Base-by-base conservation (phyloP, 495 filamentous ascomycete species). In the Xylaria nigripes region DNA sequence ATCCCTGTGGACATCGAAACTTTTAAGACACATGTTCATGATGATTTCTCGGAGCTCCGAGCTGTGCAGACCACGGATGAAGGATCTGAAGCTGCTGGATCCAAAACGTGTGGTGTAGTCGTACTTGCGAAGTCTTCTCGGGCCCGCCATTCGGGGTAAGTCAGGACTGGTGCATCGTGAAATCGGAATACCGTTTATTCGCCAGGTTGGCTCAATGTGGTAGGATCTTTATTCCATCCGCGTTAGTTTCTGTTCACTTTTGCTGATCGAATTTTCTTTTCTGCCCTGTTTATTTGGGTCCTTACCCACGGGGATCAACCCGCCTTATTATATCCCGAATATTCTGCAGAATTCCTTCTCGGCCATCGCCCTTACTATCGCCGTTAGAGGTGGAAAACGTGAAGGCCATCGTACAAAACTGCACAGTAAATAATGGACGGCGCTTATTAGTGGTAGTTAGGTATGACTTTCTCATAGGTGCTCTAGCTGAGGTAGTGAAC, bases 41-140 rank as follows among this genome's bases (percentile, higher is more conserved):
- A 55, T 55, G 27, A 55, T 36, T 42, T 55, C 53, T 23, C 53
- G 36, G 5, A 55, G 53, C 3, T 55, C 53, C 2, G 53, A 55
- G 25, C 53, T 44, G 27, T 40, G 53, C 18, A 55, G 46, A 6
- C 16, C 27, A 10, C 38, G 47, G 0, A 55, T 46, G 16, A 22
- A n/a, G 12, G 40, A 32, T 12, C 22, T 34, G 32, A 55, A 24
- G 2, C 15, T 34, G 32, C 4, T 13, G 6, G 32, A 36, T 30
- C 27, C 32, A 12, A 10, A 29, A 32, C 25, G 25, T 24, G 6
- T n/a, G 5, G 1, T 2, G 13, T 36, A 6, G 13, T 44, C 34
- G 45, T 25, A 55, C n/a, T 18, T 12, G 18, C n/a, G 44, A 24
- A 6, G 24, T 24, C 25, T 24, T 13, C 16, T 12, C 6, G 44